Conservation (phyloP, 2,329 filamentous ascomycete species). For the Neonectria neomacrospora region DNA sequence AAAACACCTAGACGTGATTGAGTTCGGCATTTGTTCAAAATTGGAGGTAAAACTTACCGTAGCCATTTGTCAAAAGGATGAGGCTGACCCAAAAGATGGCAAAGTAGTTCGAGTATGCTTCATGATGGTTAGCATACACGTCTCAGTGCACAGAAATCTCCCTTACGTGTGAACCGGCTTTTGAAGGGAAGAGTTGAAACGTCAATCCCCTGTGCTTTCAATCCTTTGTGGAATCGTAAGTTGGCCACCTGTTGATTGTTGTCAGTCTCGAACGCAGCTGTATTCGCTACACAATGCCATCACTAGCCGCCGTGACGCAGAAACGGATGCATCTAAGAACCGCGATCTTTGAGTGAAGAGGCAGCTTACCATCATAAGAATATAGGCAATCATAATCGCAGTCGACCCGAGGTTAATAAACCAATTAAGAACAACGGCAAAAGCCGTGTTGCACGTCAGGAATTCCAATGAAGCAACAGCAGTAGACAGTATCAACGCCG, state of each 20-base stretch:
- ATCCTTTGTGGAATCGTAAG: constrained; percentile 5
- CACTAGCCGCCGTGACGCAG: neutral
- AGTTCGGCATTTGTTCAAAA: neutral
- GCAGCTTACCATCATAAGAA: constrained; percentile 7
- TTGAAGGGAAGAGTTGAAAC: constrained; percentile 11
- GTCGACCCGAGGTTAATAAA: constrained; percentile 13
- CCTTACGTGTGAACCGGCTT: constrained; percentile 11
- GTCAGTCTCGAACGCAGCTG: neutral
- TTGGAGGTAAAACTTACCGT: neutral
- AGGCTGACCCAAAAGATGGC: constrained; percentile 17
- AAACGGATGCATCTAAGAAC: too few species aligned
- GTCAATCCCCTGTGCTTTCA: constrained; percentile 11
- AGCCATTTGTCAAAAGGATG: constrained; percentile 13
- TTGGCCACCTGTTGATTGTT: constrained; percentile 1
- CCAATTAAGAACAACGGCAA: constrained; percentile 9
- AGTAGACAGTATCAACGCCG: constrained; percentile 5
- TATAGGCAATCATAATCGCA: constrained; percentile 20
- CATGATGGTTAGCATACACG: neutral
- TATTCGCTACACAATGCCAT: neutral
- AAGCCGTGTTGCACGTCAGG: constrained; percentile 8
- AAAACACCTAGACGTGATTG: neutral
- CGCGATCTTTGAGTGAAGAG: neutral
- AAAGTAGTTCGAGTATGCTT: constrained; percentile 19
- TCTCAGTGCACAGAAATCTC: neutral
- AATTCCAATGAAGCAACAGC: constrained; percentile 11